A percentile compares a stretch with the other conserved stretches of the same genome.
Evolutionary conservation across 257 asterid species (phyloP).

Genomic region (Jasminum sambac): DNA sequence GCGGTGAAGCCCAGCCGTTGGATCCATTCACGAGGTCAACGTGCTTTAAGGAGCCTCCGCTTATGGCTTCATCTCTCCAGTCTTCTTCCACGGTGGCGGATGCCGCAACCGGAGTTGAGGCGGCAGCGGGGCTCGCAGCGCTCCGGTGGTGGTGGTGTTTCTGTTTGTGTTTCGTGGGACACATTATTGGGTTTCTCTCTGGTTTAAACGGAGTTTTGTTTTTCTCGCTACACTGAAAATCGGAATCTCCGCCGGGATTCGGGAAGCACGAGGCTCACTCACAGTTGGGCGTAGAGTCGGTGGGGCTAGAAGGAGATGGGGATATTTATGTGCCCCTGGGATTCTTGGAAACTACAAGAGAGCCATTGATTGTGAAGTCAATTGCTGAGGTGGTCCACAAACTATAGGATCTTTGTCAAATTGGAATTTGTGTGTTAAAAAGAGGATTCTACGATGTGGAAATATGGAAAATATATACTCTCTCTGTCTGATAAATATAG

Average conservation of each 20-base stretch:
- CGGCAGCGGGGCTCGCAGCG: conserved; percentile 18
- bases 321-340: conserved; percentile 20
- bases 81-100: conserved; percentile 32
- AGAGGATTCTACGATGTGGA: too few relatives aligned
- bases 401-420: background rate
- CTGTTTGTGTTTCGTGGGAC: conserved; percentile 57
- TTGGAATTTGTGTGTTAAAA: too few relatives aligned
- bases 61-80: conserved; percentile 68
- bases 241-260: conserved; percentile 35
- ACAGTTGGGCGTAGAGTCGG: background rate
- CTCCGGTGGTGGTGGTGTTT: conserved; percentile 33
- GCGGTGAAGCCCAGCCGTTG: conserved; percentile 98
- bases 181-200: conserved; percentile 33
- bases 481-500: too few relatives aligned
- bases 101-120: conserved; percentile 28
- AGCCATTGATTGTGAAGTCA: background rate
- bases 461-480: too few relatives aligned
- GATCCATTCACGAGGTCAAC: conserved; percentile 68
- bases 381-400: background rate
- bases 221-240: conserved; percentile 26
- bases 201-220: background rate
- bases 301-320: conserved; percentile 20
- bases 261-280: conserved; percentile 9
- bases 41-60: conserved; percentile 70
- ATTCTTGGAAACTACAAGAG: conserved; percentile 20